Evolutionary conservation across 345 rosid species (phyloP), one percentile per base, ranked within the genome.

Genomic region (Barbarea vulgaris): DNA sequence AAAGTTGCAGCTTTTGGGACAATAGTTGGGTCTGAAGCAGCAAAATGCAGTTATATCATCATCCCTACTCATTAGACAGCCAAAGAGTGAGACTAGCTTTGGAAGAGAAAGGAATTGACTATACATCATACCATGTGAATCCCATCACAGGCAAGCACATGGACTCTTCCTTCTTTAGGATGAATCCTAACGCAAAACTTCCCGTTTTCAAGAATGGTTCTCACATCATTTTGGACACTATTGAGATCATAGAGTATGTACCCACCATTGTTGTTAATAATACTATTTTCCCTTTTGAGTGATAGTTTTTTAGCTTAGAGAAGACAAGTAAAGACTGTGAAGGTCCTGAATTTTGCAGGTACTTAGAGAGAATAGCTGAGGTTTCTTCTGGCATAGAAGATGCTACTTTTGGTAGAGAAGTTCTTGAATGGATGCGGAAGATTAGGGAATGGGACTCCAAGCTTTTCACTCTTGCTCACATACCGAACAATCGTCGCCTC

Each of bases 1-100:
- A 22, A 44, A n/a, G 12, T 22, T 64, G 42, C 62, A 56, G 61
- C 13, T 64, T 50, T 9, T 37, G 63, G 63, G 73, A 55, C 15
- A 33, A 36, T 44, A 46, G 7, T 53, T 63, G 6, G 46, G 74
- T 48, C 3, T 67, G 76, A 66, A 82, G 80, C 61, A 77, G n/a
- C n/a, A n/a, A n/a, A n/a, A 90, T 94, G 97, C 98, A 91, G 82
- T 87, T 94, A 47, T 91, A 91, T 85, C 97, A 91, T 78, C 98
- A 94, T 78, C 97, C 96, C 5, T 90, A 70, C 72, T 90, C 97
- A 50, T 31, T 90, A 75, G 93, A 94, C 80, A 86, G 96, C 83
- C 97, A 91, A 83, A 89, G 85, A 79, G 95, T 91, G 64, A 83
- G 96, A 69, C 81, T 94, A 31, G 91, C 91, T 64, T 80, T 88